Conservation (phyloP, 148 eudicot genomes). For the Vaccinium myrtillus region DNA sequence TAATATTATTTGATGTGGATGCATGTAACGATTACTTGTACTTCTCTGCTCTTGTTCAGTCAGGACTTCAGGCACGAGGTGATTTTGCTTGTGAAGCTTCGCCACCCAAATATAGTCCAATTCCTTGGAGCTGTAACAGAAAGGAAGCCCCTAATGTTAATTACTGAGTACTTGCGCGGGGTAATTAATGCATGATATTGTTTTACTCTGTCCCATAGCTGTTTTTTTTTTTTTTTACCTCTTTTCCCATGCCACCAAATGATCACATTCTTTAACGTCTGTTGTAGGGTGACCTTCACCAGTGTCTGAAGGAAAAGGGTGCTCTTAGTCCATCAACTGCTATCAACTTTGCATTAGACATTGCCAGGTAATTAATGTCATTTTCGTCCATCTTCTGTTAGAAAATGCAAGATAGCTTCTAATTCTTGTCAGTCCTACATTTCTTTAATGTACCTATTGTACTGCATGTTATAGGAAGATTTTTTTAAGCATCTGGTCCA, state of each 20-base stretch:
- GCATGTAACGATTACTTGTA: background rate
- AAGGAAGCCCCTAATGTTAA: conserved; percentile 87
- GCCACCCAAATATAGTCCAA: conserved; percentile 97
- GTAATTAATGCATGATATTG: conserved; percentile 31
- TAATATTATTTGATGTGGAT: background rate
- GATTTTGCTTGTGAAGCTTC: conserved; percentile 92
- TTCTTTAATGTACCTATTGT: background rate
- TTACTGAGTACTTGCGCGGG: conserved; percentile 93
- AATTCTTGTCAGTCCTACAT: background rate
- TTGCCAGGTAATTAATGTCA: conserved; percentile 67
- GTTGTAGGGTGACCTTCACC: conserved; percentile 90
- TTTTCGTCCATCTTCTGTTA: background rate
- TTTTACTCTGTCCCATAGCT: background rate
- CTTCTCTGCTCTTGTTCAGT: conserved; percentile 39
- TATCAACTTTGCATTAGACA: conserved; percentile 87
- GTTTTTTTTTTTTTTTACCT: background rate
- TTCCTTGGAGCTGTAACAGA: conserved; percentile 99
- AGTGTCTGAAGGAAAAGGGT: conserved; percentile 84
- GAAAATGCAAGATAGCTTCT: background rate
- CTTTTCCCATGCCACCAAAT: background rate
- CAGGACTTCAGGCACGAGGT: conserved; percentile 99
- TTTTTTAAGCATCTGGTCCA: background rate
- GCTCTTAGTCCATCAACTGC: conserved; percentile 82
- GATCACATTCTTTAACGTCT: background rate
- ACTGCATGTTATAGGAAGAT: background rate